Evolutionary conservation across 352 stramenopile genomes (phyloP), one percentile per base, ranked within the genome.

Genomic region (Nannochloropsis limnetica): DNA sequence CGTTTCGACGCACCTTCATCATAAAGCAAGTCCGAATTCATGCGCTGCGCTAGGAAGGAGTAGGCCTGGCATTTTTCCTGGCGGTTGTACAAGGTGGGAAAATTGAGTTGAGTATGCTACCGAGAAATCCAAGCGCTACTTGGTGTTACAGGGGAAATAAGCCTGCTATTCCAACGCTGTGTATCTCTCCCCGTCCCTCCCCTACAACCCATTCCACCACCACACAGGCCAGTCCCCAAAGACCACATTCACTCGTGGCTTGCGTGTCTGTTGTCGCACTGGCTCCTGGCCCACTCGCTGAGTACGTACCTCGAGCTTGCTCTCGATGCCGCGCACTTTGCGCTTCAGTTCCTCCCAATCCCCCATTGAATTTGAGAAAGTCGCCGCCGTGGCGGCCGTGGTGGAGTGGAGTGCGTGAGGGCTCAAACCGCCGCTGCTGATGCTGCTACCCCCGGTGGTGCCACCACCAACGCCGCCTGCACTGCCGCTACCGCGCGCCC

Each of bases 1-100:
- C 67, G 8, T 32, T 15, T 32, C 11, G 28, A 79, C 69, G 68
- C 69, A 81, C 69, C 69, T 44, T 81, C 69, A 54, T 81, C 69
- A 81, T 61, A 44, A 54, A 29, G 69, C 28, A 44, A 28, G 37
- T 81, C 69, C 28, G 3, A 29, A 54, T 54, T 61, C n/a, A 29
- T 61, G 22, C 14, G n/a, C 69, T 81, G 69, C 28, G 69, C 69
- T 25, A 81, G 23, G 11, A 44, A 61, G 20, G 69, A 68, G 28
- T 45, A 61, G 0, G 4, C 28, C 4, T 81, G 69, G 37, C 28
- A 44, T 81, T 81, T 81, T 44, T 44, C 69, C 69, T 81, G 69
- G 69, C 37, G 8, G 17, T 49, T 0, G 4, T 49, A 1, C 8
- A 49, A 49, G 37, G 8, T 0, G 37, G 4, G 8, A 49, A 14